Conservation (phyloP, 1,139 yeast genomes). For the Yamadazyma buinensis region DNA sequence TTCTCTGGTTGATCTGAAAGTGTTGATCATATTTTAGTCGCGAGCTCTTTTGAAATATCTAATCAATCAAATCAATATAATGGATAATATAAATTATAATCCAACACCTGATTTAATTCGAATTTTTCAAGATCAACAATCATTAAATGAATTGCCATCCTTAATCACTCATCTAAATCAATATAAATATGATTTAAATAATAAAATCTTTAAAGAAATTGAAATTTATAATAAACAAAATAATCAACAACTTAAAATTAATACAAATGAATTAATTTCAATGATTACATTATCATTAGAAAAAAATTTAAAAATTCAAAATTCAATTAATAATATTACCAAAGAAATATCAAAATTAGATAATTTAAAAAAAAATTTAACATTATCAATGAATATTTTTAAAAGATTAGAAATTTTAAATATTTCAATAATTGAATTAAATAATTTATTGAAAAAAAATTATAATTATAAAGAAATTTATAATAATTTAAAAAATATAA, state of each 20-base stretch:
- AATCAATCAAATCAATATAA: too few species aligned
- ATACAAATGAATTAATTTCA: conserved; percentile 43
- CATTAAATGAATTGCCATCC: conserved; percentile 45
- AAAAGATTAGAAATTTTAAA: conserved; percentile 80
- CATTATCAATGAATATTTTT: conserved; percentile 77
- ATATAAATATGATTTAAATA: conserved; percentile 46
- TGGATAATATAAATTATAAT: not conserved
- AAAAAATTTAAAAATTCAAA: conserved; percentile 47
- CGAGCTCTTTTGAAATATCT: too few species aligned
- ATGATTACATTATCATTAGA: conserved; percentile 24
- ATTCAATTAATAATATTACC: conserved; percentile 66
- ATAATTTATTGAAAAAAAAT: conserved; percentile 45
- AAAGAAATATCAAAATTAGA: conserved; percentile 75
- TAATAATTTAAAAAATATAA: conserved; percentile 69
- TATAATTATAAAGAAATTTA: conserved; percentile 64
- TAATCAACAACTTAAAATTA: conserved; percentile 5
- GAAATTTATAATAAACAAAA: conserved; percentile 20
- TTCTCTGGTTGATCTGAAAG: too few species aligned
- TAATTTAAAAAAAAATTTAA: conserved; percentile 76
- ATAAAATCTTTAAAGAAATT: conserved; percentile 32
- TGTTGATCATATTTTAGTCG: too few species aligned
- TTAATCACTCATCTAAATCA: conserved; percentile 33
- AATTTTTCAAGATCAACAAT: conserved; percentile 26
- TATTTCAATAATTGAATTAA: conserved; percentile 59
- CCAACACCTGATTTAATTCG: not conserved